Base-by-base conservation (phyloP, 192 early-diverging fungal genomes). In the Entomortierella parvispora region DNA sequence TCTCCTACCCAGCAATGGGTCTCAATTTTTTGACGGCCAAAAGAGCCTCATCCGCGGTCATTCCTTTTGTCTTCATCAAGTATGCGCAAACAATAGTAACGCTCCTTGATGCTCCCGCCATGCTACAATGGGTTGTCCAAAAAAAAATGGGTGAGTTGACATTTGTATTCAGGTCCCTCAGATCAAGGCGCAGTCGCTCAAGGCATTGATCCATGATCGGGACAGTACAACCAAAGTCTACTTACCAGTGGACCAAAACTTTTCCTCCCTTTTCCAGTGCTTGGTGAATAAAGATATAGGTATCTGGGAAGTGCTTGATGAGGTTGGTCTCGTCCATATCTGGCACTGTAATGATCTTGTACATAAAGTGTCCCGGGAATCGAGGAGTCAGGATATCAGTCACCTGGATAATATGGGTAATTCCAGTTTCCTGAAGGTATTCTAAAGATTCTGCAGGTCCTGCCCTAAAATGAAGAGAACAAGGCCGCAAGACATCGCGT, bases 231-330 rank as follows among this genome's bases (percentile, higher is more conserved):
- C 77, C 69, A 64, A 57, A 69, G 12, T 40, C 37, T 9, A 40
- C 79, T 64, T 85, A 69, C 58, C 92, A 93, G 56, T 93, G 90
- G 9, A 93, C 84, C 51, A 93, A 84, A 33, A 93, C 83, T 10
- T 80, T 82, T 2, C 84, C 85, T 18, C 84, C 82, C 10, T 48
- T 67, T 0, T 66, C 68, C 17, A 90, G 44, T 2, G 83, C 82
- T 14, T 60, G 57, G 5, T 80, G 46, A 18, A 91, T 93, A 69
- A 92, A 93, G 4, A 44, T 64, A 65, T 84, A 83, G 42, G 83
- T 87, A 37, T 85, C 87, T 8, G 88, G 82, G 58, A 94, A 93
- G 62, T 91, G 81, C 69, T 92, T 84, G 65, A 93, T 85, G 6
- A 94, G 81, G 72, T 92, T 90, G 54, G 86, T 84, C 47, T 84